These are phyloP conservation scores for Cytidiella melzeri DNA, from an alignment of 768 basidiomycete species.

Conservation along the genomic window DNA sequence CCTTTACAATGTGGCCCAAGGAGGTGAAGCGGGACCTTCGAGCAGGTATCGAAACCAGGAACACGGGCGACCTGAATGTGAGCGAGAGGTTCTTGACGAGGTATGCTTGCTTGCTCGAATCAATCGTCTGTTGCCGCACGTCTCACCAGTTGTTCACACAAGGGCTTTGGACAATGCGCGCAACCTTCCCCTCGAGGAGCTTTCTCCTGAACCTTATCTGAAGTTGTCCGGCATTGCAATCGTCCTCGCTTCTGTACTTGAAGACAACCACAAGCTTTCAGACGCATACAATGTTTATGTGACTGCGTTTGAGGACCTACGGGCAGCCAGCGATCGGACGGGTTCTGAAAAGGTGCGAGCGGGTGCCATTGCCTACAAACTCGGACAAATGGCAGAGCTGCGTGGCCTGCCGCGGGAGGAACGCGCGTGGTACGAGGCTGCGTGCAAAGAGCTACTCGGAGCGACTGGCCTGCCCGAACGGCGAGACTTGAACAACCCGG, in stretches of 20 bases:
- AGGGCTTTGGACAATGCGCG: constrained; percentile 56
- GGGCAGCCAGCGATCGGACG: constrained; percentile 17
- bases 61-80: constrained; percentile 45
- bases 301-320: constrained; percentile 15
- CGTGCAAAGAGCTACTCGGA: constrained; percentile 38
- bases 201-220: constrained; percentile 45
- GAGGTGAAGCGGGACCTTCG: constrained; percentile 61
- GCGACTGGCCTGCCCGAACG: not conserved
- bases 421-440: constrained; percentile 33
- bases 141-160: not conserved
- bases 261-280: constrained; percentile 30
- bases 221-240: constrained; percentile 66
- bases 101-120: constrained; percentile 36
- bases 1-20: constrained; percentile 60
- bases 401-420: constrained; percentile 33
- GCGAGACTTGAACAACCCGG: constrained; percentile 8
- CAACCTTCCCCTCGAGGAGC: constrained; percentile 31
- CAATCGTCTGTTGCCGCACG: not conserved
- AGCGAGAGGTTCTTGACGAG: constrained; percentile 42
- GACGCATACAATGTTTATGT: constrained; percentile 26
- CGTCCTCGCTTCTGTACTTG: constrained; percentile 50
- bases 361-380: constrained; percentile 39
- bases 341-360: constrained; percentile 36
- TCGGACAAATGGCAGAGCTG: constrained; percentile 35
- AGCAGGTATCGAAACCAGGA: constrained; percentile 55